Evolutionary conservation across 139 green algal genomes (phyloP).

Genomic region (Closterium sp.): DNA sequence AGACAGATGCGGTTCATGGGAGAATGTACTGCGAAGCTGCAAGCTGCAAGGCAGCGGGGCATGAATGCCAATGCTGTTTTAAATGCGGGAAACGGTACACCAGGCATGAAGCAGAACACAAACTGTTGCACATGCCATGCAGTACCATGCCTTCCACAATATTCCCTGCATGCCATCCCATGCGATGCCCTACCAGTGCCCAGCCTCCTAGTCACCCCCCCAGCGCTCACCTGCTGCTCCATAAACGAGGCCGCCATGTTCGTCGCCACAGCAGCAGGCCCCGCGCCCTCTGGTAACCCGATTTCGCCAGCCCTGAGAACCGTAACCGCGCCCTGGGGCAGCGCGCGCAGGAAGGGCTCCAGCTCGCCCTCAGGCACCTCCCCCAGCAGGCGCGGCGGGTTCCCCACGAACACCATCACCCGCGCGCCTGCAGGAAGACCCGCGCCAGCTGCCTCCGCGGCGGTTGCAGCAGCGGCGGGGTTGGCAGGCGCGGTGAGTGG

Average conservation of each 20-base stretch:
- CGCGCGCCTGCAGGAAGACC: background rate
- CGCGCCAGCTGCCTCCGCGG: background rate
- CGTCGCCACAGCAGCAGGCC: background rate
- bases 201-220: background rate
- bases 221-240: background rate
- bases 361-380: slow-evolving; percentile 23
- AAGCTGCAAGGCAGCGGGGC: too few relatives aligned
- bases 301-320: background rate
- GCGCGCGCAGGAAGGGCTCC: background rate
- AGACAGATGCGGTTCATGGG: background rate
- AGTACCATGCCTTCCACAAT: too few relatives aligned
- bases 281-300: background rate
- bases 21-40: background rate
- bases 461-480: background rate
- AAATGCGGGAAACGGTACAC: too few relatives aligned
- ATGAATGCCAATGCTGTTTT: too few relatives aligned
- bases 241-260: background rate
- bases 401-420: slow-evolving; percentile 42
- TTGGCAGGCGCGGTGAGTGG: background rate
- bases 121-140: background rate
- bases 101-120: background rate
- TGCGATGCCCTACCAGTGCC: background rate
- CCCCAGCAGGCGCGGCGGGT: slow-evolving; percentile 17
- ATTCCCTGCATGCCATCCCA: background rate
- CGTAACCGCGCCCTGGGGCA: slow-evolving; percentile 1